phyloP scores from a whole-genome alignment of 257 asterid species.

The Lithospermum erythrorhizon region DNA sequence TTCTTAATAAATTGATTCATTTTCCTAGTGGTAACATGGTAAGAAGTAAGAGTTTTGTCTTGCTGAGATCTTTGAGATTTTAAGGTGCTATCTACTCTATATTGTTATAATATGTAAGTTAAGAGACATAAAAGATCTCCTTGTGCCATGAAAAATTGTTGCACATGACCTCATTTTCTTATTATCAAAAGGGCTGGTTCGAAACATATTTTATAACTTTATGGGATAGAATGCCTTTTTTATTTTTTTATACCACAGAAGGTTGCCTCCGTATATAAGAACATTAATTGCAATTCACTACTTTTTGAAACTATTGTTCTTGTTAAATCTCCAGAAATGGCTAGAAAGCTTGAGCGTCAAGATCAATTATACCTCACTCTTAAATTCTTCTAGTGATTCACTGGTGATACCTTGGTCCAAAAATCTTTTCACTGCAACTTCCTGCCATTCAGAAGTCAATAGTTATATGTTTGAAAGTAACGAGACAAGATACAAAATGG shows the following conservation, averaged over 20 bases:
- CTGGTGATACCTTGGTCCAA: slow-evolving; percentile 81
- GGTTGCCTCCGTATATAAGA: neutral
- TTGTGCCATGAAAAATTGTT: neutral
- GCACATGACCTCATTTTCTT: neutral
- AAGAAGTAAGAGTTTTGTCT: neutral
- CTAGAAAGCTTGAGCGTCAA: slow-evolving; percentile 4
- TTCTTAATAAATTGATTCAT: neutral
- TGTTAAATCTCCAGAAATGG: neutral
- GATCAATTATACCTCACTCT: slow-evolving; percentile 65
- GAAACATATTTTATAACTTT: too few relatives aligned
- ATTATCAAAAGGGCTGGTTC: neutral
- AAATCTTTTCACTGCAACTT: slow-evolving; percentile 93
- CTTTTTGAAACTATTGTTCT: neutral
- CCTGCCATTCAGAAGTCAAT: slow-evolving; percentile 43
- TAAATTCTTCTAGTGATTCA: slow-evolving; percentile 94
- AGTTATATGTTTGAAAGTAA: slow-evolving; percentile 13
- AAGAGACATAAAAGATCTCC: too few relatives aligned
- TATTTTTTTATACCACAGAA: neutral
- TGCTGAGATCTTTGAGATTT: neutral
- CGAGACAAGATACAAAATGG: neutral
- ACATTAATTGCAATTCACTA: neutral
- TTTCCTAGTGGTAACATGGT: neutral
- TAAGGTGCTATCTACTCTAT: too few relatives aligned
- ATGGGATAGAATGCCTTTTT: neutral
- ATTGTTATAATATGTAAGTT: neutral